A percentile compares a stretch with the other conserved stretches of the same genome.
These are phyloP conservation scores for Trichophyton schoenleinii DNA, from an alignment of 2,329 filamentous ascomycete species.

Conservation along the genomic window DNA sequence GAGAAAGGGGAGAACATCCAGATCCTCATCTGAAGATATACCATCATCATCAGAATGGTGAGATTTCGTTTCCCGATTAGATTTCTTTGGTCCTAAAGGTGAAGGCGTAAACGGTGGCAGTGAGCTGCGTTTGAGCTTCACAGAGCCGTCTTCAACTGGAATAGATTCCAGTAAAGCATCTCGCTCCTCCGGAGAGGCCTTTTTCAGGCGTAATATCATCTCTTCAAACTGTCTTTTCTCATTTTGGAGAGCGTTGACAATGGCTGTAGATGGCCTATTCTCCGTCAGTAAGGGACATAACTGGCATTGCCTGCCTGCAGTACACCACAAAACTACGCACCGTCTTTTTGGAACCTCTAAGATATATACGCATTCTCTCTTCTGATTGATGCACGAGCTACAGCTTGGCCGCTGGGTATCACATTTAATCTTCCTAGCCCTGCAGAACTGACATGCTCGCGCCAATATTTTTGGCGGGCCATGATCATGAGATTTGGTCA, in stretches of 20 bases:
- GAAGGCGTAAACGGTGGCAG: slow-evolving; percentile 3
- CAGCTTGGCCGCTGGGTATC: slow-evolving; percentile 25
- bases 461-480: slow-evolving; percentile 15
- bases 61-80: background rate
- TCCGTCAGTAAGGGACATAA: slow-evolving; percentile 1
- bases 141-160: slow-evolving; percentile 10
- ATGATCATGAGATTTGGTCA: slow-evolving; percentile 11
- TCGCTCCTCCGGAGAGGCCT: slow-evolving; percentile 11
- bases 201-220: slow-evolving; percentile 11
- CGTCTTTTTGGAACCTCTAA: slow-evolving; percentile 15
- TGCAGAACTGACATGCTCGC: slow-evolving; percentile 26
- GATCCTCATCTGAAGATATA: slow-evolving; percentile 13
- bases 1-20: slow-evolving; percentile 13
- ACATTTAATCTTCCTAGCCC: slow-evolving; percentile 25
- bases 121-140: slow-evolving; percentile 6
- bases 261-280: slow-evolving; percentile 13
- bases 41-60: slow-evolving; percentile 13
- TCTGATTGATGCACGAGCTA: slow-evolving; percentile 21
- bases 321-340: slow-evolving; percentile 5
- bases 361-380: slow-evolving; percentile 15
- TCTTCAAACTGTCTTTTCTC: slow-evolving; percentile 13
- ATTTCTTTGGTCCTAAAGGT: slow-evolving; percentile 4
- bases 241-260: slow-evolving; percentile 13
- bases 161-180: slow-evolving; percentile 11
- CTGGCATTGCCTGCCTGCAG: background rate